A percentile compares a stretch with the other conserved stretches of the same genome.
Evolutionary conservation across 177 flowering plant genomes (phyloP).

Genomic region (Vitis hybrid): DNA sequence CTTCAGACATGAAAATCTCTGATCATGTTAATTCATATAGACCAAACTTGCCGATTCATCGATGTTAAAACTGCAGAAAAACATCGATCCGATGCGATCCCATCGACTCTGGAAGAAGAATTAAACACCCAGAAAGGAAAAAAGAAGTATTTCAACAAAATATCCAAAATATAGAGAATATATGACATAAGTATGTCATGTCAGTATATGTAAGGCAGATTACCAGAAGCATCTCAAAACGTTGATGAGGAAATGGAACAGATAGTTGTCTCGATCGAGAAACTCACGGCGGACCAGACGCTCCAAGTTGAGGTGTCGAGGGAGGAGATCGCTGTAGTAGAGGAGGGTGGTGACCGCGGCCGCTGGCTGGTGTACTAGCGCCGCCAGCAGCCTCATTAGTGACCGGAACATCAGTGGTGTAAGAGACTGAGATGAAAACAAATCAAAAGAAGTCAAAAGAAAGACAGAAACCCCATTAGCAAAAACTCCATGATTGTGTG

Average conservation of each 20-base stretch:
- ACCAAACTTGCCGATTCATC: too few relatives aligned
- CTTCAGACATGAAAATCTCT: too few relatives aligned
- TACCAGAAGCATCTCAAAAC: conserved; percentile 40
- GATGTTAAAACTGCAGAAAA: too few relatives aligned
- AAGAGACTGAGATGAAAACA: conserved; percentile 25
- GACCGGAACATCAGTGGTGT: conserved; percentile 42
- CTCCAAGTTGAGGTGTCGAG: conserved; percentile 38
- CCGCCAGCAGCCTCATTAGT: conserved; percentile 29
- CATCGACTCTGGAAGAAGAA: too few relatives aligned
- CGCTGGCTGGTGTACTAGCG: conserved; percentile 37
- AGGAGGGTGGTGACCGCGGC: conserved; percentile 43
- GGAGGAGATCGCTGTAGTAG: conserved; percentile 53
- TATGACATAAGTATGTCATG: too few relatives aligned
- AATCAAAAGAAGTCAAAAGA: not conserved
- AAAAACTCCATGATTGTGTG: too few relatives aligned
- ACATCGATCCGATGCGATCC: too few relatives aligned
- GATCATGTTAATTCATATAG: too few relatives aligned
- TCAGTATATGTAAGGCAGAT: too few relatives aligned
- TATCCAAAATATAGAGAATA: too few relatives aligned
- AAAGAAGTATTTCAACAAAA: too few relatives aligned
- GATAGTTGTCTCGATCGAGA: conserved; percentile 34
- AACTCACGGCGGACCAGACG: conserved; percentile 38
- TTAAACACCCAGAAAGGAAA: too few relatives aligned
- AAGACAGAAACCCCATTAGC: not conserved
- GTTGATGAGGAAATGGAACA: conserved; percentile 47